A percentile compares a stretch with the other conserved stretches of the same genome.
Conservation (phyloP, 2,329 filamentous ascomycete genomes). For the Coleophoma eucalyptorum region DNA sequence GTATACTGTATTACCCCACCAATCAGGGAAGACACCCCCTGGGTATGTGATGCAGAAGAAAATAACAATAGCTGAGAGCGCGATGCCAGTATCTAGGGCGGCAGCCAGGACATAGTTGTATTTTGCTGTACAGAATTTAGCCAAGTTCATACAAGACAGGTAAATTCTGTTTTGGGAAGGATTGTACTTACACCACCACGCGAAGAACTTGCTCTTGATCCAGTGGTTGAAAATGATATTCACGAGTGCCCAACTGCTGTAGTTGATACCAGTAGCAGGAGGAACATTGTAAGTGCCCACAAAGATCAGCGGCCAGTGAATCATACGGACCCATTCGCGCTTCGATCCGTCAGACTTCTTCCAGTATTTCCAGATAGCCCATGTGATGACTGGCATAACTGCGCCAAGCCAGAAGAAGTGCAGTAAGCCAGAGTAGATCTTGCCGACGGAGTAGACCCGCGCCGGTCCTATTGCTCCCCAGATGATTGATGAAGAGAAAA, state of each 20-base stretch:
- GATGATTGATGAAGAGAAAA: slow-evolving; percentile 42
- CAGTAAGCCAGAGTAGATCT: slow-evolving; percentile 50
- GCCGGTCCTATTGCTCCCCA: slow-evolving; percentile 51
- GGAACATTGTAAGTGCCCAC: slow-evolving; percentile 33
- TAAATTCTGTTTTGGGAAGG: slow-evolving; percentile 66
- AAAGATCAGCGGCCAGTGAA: slow-evolving; percentile 27
- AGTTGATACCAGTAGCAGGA: slow-evolving; percentile 68
- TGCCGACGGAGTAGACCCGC: slow-evolving; percentile 59
- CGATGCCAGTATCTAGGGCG: slow-evolving; percentile 65
- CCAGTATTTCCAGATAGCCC: slow-evolving; percentile 31
- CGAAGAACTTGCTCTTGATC: slow-evolving; percentile 59
- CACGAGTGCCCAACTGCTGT: slow-evolving; percentile 67
- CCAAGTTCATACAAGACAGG: slow-evolving; percentile 63
- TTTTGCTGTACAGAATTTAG: slow-evolving; percentile 24
- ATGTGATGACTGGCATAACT: slow-evolving; percentile 37
- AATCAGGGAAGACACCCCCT: slow-evolving; percentile 44
- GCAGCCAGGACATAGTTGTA: slow-evolving; percentile 59
- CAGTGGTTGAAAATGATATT: slow-evolving; percentile 68
- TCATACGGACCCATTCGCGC: slow-evolving; percentile 22
- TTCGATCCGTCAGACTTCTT: slow-evolving; percentile 25
- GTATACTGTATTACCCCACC: slow-evolving; percentile 52
- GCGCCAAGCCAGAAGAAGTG: slow-evolving; percentile 49
- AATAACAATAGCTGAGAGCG: slow-evolving; percentile 62
- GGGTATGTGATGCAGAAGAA: slow-evolving; percentile 65
- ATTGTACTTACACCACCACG: slow-evolving; percentile 66